Conservation (phyloP, 1,139 yeast genomes). For the Kurtzmaniella natalensis region DNA sequence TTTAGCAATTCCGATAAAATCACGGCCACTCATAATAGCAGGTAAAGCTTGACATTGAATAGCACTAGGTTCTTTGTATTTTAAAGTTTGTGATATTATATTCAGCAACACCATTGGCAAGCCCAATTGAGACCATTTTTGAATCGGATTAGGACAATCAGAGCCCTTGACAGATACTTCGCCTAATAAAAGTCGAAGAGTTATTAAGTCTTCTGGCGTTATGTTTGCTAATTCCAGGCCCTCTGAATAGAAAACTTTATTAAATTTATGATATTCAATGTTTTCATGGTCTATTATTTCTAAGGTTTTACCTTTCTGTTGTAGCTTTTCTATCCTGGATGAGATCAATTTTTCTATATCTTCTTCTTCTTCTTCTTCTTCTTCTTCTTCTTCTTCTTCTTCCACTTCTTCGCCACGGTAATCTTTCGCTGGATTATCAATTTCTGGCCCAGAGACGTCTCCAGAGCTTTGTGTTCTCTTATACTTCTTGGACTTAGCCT, state of each 20-base stretch:
- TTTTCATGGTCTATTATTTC: conserved; percentile 40
- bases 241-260: conserved; percentile 63
- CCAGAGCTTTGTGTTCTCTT: neutral
- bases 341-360: conserved; percentile 22
- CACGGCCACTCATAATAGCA: conserved; percentile 83
- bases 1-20: conserved; percentile 89
- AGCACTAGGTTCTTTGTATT: conserved; percentile 69
- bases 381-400: conserved; percentile 13
- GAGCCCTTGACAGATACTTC: conserved; percentile 62
- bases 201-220: conserved; percentile 48
- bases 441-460: neutral
- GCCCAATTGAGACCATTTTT: conserved; percentile 80
- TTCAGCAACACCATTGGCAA: conserved; percentile 56
- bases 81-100: conserved; percentile 45
- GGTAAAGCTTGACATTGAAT: conserved; percentile 93
- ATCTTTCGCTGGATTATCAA: neutral
- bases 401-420: conserved; percentile 7
- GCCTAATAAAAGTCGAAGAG: conserved; percentile 52
- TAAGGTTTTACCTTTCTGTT: conserved; percentile 32
- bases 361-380: conserved; percentile 18
- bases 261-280: conserved; percentile 49
- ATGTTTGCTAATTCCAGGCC: conserved; percentile 50
- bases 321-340: conserved; percentile 26
- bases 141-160: conserved; percentile 61
- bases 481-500: neutral